Evolutionary conservation across 176 grass and related monocot genomes (phyloP), one percentile per base, ranked within the genome.

Genomic region (Rhynchospora pubera): DNA sequence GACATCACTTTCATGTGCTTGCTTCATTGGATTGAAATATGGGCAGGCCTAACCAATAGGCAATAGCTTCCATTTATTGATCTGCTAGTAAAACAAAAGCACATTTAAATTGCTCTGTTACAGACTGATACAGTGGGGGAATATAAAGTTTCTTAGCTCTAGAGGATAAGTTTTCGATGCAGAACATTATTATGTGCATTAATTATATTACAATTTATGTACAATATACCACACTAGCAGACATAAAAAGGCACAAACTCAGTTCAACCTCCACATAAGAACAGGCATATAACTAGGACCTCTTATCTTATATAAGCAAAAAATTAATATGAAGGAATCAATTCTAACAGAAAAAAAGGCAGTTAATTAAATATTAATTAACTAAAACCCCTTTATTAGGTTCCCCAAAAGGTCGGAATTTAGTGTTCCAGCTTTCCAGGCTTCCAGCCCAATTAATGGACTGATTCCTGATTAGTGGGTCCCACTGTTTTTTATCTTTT

Each of bases 291-390:
- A 77, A 53, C 72, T 18, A 77, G 7, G 14, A 18, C 50, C 53
- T 16, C 50, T 55, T 77, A 77, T 77, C 72, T 56, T 77, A 77
- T 77, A 77, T 56, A 77, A 77, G 14, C 30, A 55, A 46, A 77
- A 56, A 77, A 77, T 56, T 53, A 34, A 77, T 47, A 15, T 62
- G 59, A 56, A 61, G 26, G 57, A 62, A 30, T 7, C 23, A 63
- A 57, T 46, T 42, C 66, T 0, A 71, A 71, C 42, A 32, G 11
- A 15, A 14, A 44, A 80, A 24, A 50, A 56, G 75, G 16, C 13
- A 44, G 15, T 56, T 32, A 1, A 32, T 55, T 28, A 22, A 19
- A 39, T 66, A 66, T 26, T 64, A 30, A 28, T 7, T 15, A n/a
- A 65, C 5, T 39, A 7, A 13, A 44, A 7, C 6, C 19, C 66